Conservation (phyloP, 2,329 filamentous ascomycete genomes). For the Endothia cerciana region DNA sequence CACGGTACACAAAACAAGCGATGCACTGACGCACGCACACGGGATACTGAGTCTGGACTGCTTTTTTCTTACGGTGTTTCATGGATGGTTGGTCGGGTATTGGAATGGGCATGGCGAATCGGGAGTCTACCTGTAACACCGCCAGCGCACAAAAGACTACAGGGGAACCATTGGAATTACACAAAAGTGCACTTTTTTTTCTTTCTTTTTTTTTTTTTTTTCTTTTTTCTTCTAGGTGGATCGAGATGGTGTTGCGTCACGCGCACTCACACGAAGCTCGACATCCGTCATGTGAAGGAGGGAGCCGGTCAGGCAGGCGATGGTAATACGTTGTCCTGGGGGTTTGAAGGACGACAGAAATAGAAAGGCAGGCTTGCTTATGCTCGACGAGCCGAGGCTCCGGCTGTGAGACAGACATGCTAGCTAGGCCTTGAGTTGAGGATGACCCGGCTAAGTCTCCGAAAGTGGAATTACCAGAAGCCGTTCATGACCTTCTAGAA, state of each 20-base stretch:
- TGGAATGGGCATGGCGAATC: conserved; percentile 17
- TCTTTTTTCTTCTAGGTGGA: neutral
- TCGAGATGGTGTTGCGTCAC: neutral
- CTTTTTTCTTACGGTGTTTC: conserved; percentile 30
- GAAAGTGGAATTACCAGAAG: conserved; percentile 6
- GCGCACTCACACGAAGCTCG: neutral
- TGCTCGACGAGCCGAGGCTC: too few relatives aligned
- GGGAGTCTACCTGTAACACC: conserved; percentile 20
- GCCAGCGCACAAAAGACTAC: conserved; percentile 14
- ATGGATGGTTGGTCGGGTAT: conserved; percentile 28
- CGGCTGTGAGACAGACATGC: neutral
- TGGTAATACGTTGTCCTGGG: neutral
- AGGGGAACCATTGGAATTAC: conserved; percentile 17
- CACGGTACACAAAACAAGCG: conserved; percentile 10
- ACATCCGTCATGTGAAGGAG: neutral
- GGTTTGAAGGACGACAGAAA: neutral
- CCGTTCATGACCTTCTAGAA: neutral
- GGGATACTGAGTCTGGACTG: conserved; percentile 13
- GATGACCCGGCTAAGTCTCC: neutral
- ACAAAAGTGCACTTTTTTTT: conserved; percentile 16
- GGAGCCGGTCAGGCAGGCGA: neutral
- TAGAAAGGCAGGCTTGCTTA: neutral
- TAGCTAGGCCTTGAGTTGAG: neutral
- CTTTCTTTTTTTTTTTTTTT: neutral
- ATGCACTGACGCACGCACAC: conserved; percentile 6